Evolutionary conservation across 495 filamentous ascomycete species (phyloP), one percentile per base, ranked within the genome.

Genomic region (Hyaloscypha finlandica): DNA sequence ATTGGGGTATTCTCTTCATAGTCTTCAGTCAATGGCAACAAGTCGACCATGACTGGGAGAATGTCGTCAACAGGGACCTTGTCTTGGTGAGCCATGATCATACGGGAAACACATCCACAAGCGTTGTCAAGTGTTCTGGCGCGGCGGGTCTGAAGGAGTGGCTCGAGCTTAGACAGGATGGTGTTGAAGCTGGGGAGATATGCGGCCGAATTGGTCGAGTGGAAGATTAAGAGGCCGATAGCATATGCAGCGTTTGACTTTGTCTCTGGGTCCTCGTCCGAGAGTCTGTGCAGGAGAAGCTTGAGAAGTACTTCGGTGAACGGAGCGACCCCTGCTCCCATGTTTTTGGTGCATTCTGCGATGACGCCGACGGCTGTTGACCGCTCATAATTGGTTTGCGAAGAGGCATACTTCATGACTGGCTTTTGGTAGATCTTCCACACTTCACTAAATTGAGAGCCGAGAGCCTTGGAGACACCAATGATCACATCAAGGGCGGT

Each of bases 1-100:
- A 98, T 86, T 12, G 94, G 92, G 67, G 91, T 89, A 80, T 99
- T 98, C 86, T 99, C 95, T 77, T 97, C 93, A 69, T 86, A 98
- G 76, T 99, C 95, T 71, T 97, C 94, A 80, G 90, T 93, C 71
- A 98, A 80, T 31, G 95, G 95, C 55, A 99, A 83, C 14, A 95
- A 83, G 61, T 82, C 83, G 22, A 95, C 85, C 52, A 99, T 82
- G 3, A 85, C 87, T 30, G 94, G 93, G 1, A 99, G 84, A 22
- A 97, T 90, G 12, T 96, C 88, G 64, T 84, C 78, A 64, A 93
- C 81, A 6, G 94, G 94, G 8, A 97, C 86, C 61, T 85, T 85
- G 57, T 93, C 88, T 12, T 90, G 90, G 74, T 93, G 86, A 64
- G 88, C 87, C 74, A 91, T 84, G 75, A 97, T 96, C 91, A 99